Evolutionary conservation across 306 rosid genomes (phyloP).

Genomic region (Quercus robur): DNA sequence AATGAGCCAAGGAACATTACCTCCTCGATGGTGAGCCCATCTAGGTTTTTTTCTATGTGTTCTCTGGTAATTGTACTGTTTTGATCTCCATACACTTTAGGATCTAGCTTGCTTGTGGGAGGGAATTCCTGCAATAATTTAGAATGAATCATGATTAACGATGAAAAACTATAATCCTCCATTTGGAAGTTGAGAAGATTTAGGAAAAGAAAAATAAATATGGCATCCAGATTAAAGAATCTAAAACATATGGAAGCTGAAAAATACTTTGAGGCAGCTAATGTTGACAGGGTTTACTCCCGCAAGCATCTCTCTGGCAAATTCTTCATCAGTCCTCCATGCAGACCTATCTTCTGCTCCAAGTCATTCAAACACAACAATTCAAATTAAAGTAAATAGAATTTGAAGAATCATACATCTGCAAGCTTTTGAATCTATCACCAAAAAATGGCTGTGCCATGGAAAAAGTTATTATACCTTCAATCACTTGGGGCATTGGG

Average conservation of each 20-base stretch:
- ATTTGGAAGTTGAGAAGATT: neutral
- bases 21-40: constrained; percentile 62
- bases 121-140: constrained; percentile 63
- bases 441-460: too few species aligned
- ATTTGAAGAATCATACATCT: too few species aligned
- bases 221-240: too few species aligned
- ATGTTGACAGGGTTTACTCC: constrained; percentile 75
- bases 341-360: constrained; percentile 63
- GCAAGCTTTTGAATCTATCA: too few species aligned
- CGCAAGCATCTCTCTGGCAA: constrained; percentile 88
- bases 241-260: neutral
- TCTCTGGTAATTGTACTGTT: constrained; percentile 51
- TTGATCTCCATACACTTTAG: constrained; percentile 57
- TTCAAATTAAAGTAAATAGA: neutral
- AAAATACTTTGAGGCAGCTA: constrained; percentile 54
- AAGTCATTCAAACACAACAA: constrained; percentile 21
- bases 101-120: constrained; percentile 65
- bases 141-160: neutral
- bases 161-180: neutral
- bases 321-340: constrained; percentile 88
- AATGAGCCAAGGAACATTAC: constrained; percentile 24
- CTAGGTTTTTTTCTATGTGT: constrained; percentile 46
- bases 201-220: neutral
- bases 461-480: constrained; percentile 38
- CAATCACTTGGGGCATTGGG: constrained; percentile 74